Conservation (phyloP, 176 grass and related monocot species). For the Carex parvula region DNA sequence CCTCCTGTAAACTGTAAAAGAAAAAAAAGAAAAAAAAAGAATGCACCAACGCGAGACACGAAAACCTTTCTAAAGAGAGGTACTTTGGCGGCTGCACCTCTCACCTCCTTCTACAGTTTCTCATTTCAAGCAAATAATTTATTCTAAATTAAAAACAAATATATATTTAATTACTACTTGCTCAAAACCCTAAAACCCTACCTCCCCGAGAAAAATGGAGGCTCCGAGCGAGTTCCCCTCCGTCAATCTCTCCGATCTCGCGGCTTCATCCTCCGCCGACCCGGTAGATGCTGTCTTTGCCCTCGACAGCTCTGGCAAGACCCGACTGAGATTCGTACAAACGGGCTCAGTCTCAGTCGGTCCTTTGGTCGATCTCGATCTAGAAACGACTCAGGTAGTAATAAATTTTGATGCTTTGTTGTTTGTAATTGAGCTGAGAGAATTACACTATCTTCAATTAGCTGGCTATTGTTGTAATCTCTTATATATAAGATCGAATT, state of each 20-base stretch:
- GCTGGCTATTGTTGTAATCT: background rate
- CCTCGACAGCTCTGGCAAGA: constrained; percentile 22
- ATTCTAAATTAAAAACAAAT: background rate
- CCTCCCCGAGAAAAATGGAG: constrained; percentile 34
- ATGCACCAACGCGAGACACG: background rate
- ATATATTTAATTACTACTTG: background rate
- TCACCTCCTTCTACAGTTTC: background rate
- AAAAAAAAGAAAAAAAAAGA: no score
- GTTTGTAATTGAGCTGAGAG: constrained; percentile 13
- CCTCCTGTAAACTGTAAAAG: background rate
- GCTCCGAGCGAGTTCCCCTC: constrained; percentile 41
- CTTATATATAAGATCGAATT: background rate
- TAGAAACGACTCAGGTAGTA: constrained; percentile 59
- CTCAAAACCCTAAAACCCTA: constrained; percentile 33
- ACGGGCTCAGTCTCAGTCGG: background rate
- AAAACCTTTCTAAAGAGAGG: background rate
- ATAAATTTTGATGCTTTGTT: constrained; percentile 5
- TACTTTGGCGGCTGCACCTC: background rate
- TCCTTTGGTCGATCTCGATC: constrained; percentile 46
- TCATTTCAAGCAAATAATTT: background rate
- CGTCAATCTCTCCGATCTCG: constrained; percentile 52
- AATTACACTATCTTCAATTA: background rate
- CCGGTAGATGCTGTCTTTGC: constrained; percentile 46
- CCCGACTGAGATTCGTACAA: constrained; percentile 40
- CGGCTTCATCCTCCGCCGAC: constrained; percentile 28